phyloP scores from a whole-genome alignment of 768 basidiomycete species.

The Boletus bicolor region DNA sequence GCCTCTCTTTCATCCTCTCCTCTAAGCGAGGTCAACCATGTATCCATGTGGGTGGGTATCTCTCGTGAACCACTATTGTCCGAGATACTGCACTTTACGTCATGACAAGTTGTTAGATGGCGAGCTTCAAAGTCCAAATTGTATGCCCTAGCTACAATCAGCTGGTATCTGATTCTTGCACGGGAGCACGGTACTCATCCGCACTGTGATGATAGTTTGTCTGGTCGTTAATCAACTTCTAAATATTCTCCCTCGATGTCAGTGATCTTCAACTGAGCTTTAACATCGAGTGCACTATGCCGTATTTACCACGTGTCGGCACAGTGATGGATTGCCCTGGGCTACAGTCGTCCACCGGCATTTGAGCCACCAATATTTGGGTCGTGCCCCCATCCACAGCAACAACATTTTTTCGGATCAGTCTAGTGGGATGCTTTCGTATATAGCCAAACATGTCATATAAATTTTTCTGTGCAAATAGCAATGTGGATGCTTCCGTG shows the following conservation, averaged over 20 bases:
- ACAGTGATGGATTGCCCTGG: not conserved
- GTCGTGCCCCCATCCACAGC: too few relatives aligned
- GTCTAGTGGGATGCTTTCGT: too few relatives aligned
- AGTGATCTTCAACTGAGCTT: slow-evolving; percentile 33
- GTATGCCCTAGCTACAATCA: not conserved
- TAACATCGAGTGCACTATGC: slow-evolving; percentile 11
- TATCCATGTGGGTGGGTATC: slow-evolving; percentile 7
- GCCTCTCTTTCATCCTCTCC: slow-evolving; percentile 3
- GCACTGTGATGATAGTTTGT: slow-evolving; percentile 1
- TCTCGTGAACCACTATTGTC: not conserved
- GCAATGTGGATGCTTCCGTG: too few relatives aligned
- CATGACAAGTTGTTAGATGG: not conserved
- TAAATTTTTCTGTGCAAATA: too few relatives aligned
- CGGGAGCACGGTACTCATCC: slow-evolving; percentile 2
- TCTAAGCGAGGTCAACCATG: not conserved
- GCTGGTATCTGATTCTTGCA: not conserved
- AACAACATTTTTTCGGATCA: too few relatives aligned
- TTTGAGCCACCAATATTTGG: too few relatives aligned
- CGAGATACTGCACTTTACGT: slow-evolving; percentile 20
- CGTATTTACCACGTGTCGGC: slow-evolving; percentile 15
- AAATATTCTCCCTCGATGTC: slow-evolving; percentile 16
- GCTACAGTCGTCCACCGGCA: not conserved
- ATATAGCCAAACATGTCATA: too few relatives aligned
- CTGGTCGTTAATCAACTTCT: slow-evolving; percentile 25
- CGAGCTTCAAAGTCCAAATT: slow-evolving; percentile 4